A percentile compares a stretch with the other conserved stretches of the same genome.
Evolutionary conservation across 139 green algal species (phyloP).

Genomic region (Yamagishiella unicocca): DNA sequence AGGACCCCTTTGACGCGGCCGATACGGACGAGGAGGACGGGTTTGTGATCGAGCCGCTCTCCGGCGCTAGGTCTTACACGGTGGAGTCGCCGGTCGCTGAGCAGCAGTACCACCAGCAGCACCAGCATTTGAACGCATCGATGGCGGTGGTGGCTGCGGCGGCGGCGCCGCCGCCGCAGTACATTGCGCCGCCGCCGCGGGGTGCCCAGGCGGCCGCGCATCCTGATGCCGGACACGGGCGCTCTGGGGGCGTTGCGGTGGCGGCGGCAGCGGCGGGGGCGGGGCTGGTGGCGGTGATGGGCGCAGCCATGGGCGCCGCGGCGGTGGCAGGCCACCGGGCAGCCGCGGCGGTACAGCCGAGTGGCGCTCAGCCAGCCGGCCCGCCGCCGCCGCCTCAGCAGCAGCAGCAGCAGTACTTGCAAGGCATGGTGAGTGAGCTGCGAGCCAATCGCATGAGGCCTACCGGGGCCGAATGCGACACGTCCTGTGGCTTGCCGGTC

Average conservation of each 20-base stretch:
- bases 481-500: too few species aligned
- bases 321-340: background rate
- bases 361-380: background rate
- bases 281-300: constrained; percentile 1
- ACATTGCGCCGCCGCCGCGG: background rate
- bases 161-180: background rate
- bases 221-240: too few species aligned
- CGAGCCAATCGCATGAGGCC: too few species aligned
- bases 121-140: too few species aligned
- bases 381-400: background rate
- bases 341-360: background rate
- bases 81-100: background rate
- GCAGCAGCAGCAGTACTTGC: background rate
- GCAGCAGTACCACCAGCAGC: background rate
- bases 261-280: background rate
- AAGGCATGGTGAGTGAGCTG: too few species aligned
- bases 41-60: background rate
- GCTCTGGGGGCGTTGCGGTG: background rate
- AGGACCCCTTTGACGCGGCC: constrained; percentile 26
- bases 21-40: constrained; percentile 15
- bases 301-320: background rate
- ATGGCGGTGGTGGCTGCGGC: background rate
- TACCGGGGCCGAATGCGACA: too few species aligned
- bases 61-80: background rate
- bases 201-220: background rate